Evolutionary conservation across 2,329 filamentous ascomycete genomes (phyloP).

Genomic region (Clarireedia monteithiana): DNA sequence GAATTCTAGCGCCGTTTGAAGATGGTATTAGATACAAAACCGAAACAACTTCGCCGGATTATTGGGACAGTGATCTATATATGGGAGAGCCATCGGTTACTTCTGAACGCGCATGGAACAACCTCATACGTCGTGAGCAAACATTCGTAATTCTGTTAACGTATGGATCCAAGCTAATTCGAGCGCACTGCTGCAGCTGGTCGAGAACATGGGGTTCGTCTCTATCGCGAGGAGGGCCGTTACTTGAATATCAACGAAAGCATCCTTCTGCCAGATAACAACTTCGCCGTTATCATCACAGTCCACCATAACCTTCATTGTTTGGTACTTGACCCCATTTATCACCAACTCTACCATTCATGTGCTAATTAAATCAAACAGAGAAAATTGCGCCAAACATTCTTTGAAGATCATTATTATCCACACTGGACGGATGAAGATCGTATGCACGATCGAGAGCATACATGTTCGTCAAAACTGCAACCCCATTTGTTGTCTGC

Average conservation of each 20-base stretch:
- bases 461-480: neutral
- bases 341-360: neutral
- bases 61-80: neutral
- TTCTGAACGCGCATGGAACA: constrained; percentile 4
- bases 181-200: neutral
- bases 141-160: neutral
- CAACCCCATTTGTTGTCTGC: no score
- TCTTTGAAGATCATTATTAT: constrained; percentile 5
- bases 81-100: constrained; percentile 6
- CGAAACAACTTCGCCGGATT: neutral
- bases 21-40: constrained; percentile 1
- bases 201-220: constrained; percentile 1
- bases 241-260: constrained; percentile 3
- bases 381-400: constrained; percentile 4
- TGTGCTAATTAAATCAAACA: neutral
- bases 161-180: neutral
- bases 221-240: constrained; percentile 2
- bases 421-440: constrained; percentile 4
- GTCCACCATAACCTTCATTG: constrained; percentile 9
- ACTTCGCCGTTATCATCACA: constrained; percentile 5
- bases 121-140: constrained; percentile 1
- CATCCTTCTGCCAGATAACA: constrained; percentile 2
- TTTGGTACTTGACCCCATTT: neutral
- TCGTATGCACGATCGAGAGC: neutral
- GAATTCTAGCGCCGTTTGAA: neutral